Percentiles rank a stretch among this genome's conserved stretches.
phyloP scores from a whole-genome alignment of 2,329 filamentous ascomycete genomes.

The Metarhizium sp. region DNA sequence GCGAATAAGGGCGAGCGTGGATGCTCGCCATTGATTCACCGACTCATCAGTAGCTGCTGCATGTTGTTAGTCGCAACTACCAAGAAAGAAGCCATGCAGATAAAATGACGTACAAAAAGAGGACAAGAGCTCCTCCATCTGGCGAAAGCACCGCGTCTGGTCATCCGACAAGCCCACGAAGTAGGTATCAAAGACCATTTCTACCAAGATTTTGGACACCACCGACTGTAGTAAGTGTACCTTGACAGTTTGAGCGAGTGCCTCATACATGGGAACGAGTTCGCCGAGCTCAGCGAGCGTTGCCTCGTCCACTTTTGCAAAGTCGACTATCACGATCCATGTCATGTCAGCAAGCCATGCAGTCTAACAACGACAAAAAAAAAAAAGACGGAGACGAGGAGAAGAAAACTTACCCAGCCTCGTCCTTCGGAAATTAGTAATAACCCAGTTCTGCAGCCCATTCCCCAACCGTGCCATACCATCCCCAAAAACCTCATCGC shows the following conservation, averaged over 20 bases:
- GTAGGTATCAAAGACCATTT: slow-evolving; percentile 52
- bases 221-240: slow-evolving; percentile 54
- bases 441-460: slow-evolving; percentile 65
- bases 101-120: slow-evolving; percentile 26
- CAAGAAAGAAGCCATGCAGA: not conserved
- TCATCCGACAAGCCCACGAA: slow-evolving; percentile 52
- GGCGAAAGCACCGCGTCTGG: slow-evolving; percentile 39
- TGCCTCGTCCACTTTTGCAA: slow-evolving; percentile 30
- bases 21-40: slow-evolving; percentile 57
- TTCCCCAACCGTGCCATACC: slow-evolving; percentile 54
- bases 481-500: slow-evolving; percentile 58
- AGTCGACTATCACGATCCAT: slow-evolving; percentile 25
- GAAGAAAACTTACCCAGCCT: slow-evolving; percentile 38
- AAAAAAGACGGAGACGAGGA: not conserved
- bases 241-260: slow-evolving; percentile 44
- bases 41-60: slow-evolving; percentile 36
- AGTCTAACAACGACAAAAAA: slow-evolving; percentile 5
- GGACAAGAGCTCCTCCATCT: slow-evolving; percentile 36
- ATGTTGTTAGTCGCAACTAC: not conserved
- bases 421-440: slow-evolving; percentile 56
- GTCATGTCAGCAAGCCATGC: not conserved
- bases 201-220: slow-evolving; percentile 49
- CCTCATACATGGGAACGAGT: slow-evolving; percentile 49
- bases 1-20: slow-evolving; percentile 50
- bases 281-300: slow-evolving; percentile 32